Evolutionary conservation across 73 alveolate genomes (phyloP).

Genomic region (Diophrys sp.): DNA sequence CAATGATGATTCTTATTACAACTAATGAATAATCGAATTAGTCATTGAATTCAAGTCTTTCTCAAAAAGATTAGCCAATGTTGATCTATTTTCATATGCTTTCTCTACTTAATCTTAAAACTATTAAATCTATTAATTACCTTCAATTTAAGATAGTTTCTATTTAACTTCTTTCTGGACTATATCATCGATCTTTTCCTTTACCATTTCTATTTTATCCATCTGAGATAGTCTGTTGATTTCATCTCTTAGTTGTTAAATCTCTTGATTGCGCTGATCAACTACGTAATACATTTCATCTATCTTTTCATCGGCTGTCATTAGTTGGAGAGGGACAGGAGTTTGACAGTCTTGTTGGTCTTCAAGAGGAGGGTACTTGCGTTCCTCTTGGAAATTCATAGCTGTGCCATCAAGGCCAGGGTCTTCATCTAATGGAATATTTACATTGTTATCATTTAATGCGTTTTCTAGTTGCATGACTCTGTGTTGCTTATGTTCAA

Average conservation of each 20-base stretch:
- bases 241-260: conserved; percentile 39
- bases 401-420: conserved; percentile 9
- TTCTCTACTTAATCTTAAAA: neutral
- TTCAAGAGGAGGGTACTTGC: conserved; percentile 20
- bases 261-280: conserved; percentile 61
- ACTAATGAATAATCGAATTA: neutral
- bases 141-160: conserved; percentile 25
- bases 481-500: conserved; percentile 59
- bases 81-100: neutral
- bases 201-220: conserved; percentile 21
- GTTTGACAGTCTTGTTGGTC: conserved; percentile 13
- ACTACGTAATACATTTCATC: conserved; percentile 65
- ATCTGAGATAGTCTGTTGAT: conserved; percentile 24
- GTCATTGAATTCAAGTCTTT: neutral
- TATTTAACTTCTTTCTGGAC: conserved; percentile 47
- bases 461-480: conserved; percentile 55
- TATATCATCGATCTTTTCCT: conserved; percentile 40
- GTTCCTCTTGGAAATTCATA: neutral
- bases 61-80: neutral
- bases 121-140: neutral
- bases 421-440: conserved; percentile 51
- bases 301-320: conserved; percentile 80
- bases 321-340: conserved; percentile 38
- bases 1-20: neutral
- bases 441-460: conserved; percentile 48